Base-by-base conservation (phyloP, 2,329 filamentous ascomycete species). In the Elsinoe australis region DNA sequence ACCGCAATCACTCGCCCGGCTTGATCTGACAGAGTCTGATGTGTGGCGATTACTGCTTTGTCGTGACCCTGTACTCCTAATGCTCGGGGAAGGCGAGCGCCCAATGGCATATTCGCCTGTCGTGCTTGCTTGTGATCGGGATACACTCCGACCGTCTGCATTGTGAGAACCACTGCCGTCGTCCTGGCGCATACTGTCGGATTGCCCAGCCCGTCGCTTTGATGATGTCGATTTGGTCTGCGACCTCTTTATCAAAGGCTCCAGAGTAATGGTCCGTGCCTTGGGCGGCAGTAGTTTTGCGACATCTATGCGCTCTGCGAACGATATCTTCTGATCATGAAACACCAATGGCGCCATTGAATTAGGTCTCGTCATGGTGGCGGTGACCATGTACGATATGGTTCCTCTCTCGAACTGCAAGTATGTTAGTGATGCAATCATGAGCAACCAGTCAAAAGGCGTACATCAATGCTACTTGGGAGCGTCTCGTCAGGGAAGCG, bases 391-490 rank as follows among this genome's bases (percentile, higher is more conserved):
- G 67, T 96, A 98, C 15, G 85, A 83, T 58, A 98, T 87, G 1
- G 87, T 89, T 28, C 92, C 92, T 61, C 90, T 82, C 67, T 96
- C 92, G 65, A 98, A 98, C 88, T 96, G 45, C 22, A 26, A 24
- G 38, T n/a, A 44, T 59, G 22, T 50, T 28, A 46, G 31, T 18
- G 6, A 15, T 7, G 17, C 14, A 29, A 26, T n/a, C 3, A 12
- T 5, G 8, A 12, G 10, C 9, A 29, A 24, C 12, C 17, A 22
- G 33, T 56, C 52, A 34, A 33, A 38, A 39, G 1, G 72, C 85
- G 61, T 76, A 95, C 90, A 68, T 94, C 89, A 61, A 98, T 90
- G 64, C 90, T 95, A 66, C 87, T 95, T n/a, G 86, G 86, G 51
- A 92, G 67, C 4, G 76, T 77, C 56, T 79, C 76, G 42, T 75